These are phyloP conservation scores for Pythium aristosporum DNA, from an alignment of 352 stramenopile genomes.

Conservation along the genomic window DNA sequence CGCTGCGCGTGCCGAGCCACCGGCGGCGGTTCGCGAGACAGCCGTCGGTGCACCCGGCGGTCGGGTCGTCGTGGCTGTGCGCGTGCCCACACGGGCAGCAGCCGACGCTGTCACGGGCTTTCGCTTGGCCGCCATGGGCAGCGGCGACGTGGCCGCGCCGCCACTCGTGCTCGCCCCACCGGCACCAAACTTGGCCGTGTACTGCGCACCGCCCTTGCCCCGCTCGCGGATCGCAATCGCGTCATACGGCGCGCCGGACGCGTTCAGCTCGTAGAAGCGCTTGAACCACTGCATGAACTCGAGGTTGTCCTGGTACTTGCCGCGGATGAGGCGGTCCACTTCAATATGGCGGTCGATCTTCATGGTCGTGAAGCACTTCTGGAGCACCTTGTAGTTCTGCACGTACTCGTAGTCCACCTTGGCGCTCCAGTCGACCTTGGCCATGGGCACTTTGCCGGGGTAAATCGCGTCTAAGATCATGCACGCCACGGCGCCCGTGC, in stretches of 20 bases:
- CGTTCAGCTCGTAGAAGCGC: conserved; percentile 91
- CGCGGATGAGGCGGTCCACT: conserved; percentile 97
- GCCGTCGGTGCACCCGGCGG: conserved; percentile 45
- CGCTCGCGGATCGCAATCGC: conserved; percentile 88
- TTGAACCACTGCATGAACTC: conserved; percentile 99
- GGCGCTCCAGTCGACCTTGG: conserved; percentile 96
- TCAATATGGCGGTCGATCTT: conserved; percentile 97
- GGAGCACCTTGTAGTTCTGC: conserved; percentile 99
- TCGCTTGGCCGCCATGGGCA: conserved; percentile 35
- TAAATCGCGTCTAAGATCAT: conserved; percentile 97
- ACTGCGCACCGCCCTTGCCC: conserved; percentile 92
- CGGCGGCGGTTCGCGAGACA: conserved; percentile 26
- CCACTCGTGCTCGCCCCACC: conserved; percentile 29
- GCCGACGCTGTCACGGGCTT: conserved; percentile 33
- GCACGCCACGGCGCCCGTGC: conserved; percentile 95
- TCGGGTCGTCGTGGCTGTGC: conserved; percentile 24
- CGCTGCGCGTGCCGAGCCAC: conserved; percentile 16
- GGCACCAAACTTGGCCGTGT: conserved; percentile 70
- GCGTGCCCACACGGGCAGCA: conserved; percentile 26
- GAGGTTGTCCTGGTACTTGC: conserved; percentile 99
- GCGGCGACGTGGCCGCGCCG: conserved; percentile 32
- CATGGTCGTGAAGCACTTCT: conserved; percentile 96
- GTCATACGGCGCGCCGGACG: conserved; percentile 92
- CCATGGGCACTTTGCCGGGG: conserved; percentile 95
- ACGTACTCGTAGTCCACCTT: conserved; percentile 98